Percentiles rank a stretch among this genome's conserved stretches.
Conservation (phyloP, 225 moss, liverwort and hornwort genomes). For the Lunularia cruciata region DNA sequence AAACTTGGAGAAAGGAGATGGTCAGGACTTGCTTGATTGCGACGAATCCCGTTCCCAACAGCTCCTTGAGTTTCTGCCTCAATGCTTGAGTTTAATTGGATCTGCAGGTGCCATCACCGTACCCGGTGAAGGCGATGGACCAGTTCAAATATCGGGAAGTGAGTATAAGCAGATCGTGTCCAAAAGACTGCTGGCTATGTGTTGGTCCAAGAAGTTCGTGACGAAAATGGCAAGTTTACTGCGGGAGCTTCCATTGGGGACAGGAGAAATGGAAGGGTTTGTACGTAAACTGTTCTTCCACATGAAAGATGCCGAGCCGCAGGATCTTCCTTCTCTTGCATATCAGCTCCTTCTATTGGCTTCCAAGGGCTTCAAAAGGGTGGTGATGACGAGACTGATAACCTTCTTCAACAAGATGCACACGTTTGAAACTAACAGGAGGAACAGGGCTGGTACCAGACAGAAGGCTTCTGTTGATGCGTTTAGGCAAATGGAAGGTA, state of each 20-base stretch:
- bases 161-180: constrained; percentile 62
- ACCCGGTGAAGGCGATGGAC: constrained; percentile 57
- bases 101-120: constrained; percentile 53
- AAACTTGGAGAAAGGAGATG: constrained; percentile 49
- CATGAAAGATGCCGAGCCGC: constrained; percentile 84
- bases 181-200: constrained; percentile 49
- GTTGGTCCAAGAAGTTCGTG: constrained; percentile 67
- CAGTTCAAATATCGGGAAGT: constrained; percentile 56
- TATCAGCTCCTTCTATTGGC: constrained; percentile 83
- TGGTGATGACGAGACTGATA: constrained; percentile 70
- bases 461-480: constrained; percentile 40
- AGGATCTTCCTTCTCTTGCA: constrained; percentile 76
- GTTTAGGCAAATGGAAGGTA: constrained; percentile 79
- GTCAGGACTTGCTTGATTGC: constrained; percentile 16
- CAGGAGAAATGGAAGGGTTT: constrained; percentile 63
- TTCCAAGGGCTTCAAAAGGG: constrained; percentile 73
- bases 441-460: constrained; percentile 36
- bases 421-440: constrained; percentile 45
- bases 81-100: constrained; percentile 61
- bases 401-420: constrained; percentile 81
- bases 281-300: constrained; percentile 74
- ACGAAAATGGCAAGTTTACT: constrained; percentile 66
- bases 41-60: constrained; percentile 52
- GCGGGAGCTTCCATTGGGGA: constrained; percentile 67
- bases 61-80: constrained; percentile 69